Percentiles rank a stretch among this genome's conserved stretches.
These are phyloP conservation scores for Pleurotus giganteus DNA, from an alignment of 768 basidiomycete species.

Conservation along the genomic window DNA sequence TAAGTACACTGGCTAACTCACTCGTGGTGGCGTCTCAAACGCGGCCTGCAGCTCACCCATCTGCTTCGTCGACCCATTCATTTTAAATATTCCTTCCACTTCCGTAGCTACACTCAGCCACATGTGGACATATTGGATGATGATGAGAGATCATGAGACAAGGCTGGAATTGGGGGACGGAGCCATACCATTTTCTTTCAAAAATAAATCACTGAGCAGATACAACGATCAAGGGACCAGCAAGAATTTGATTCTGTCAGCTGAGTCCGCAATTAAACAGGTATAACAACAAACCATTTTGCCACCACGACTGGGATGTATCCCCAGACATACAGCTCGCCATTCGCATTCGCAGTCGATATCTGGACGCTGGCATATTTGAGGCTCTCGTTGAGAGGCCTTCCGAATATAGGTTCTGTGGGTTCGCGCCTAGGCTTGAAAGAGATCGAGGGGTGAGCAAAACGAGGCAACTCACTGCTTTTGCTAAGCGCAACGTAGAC, in stretches of 20 bases:
- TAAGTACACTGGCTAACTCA: conserved; percentile 31
- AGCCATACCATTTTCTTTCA: conserved; percentile 85
- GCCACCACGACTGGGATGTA: conserved; percentile 97
- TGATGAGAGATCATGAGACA: background rate
- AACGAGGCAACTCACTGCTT: conserved; percentile 34
- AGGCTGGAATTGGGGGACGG: too few species aligned
- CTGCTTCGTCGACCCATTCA: conserved; percentile 92
- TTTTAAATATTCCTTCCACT: conserved; percentile 90
- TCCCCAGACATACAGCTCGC: conserved; percentile 88
- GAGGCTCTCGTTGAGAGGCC: conserved; percentile 79
- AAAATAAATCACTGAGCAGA: conserved; percentile 88
- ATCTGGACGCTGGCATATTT: conserved; percentile 91
- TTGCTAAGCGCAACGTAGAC: conserved; percentile 30
- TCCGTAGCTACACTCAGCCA: conserved; percentile 85
- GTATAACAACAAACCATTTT: conserved; percentile 66
- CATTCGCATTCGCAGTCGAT: conserved; percentile 80
- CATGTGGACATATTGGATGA: too few species aligned
- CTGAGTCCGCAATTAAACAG: background rate
- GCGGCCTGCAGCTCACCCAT: conserved; percentile 93
- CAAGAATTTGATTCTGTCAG: background rate
- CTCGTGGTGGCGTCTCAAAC: conserved; percentile 88
- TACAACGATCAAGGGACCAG: background rate
- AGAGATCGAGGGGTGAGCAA: background rate
- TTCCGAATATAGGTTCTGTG: conserved; percentile 70
- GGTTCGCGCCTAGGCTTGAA: background rate